phyloP scores from a whole-genome alignment of 2,329 filamentous ascomycete species.

The Curvularia eragrostidis region DNA sequence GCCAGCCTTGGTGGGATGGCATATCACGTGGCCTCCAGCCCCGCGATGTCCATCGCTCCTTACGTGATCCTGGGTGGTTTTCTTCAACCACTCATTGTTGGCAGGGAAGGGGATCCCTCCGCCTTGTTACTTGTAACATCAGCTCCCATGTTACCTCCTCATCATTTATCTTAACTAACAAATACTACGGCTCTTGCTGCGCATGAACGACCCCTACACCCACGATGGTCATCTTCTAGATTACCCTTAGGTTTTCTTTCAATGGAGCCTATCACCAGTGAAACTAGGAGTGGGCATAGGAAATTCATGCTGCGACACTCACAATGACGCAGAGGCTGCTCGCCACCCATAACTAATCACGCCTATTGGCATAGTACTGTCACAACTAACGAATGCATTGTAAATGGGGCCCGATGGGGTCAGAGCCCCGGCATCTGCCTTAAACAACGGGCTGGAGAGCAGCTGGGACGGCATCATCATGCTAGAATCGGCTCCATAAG shows the following conservation, averaged over 20 bases:
- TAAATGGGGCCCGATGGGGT: neutral
- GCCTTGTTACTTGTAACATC: too few species aligned
- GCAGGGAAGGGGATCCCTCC: too few species aligned
- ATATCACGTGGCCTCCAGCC: neutral
- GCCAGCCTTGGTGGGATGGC: neutral
- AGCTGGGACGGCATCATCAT: neutral
- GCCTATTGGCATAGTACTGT: neutral
- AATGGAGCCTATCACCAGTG: neutral
- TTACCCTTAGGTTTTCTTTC: neutral
- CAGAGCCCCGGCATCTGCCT: neutral
- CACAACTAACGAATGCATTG: neutral
- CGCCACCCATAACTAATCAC: neutral
- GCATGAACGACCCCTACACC: too few species aligned
- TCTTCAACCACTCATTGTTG: too few species aligned
- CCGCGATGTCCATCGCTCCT: neutral
- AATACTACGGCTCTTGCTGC: too few species aligned
- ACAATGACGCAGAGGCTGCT: constrained; percentile 1
- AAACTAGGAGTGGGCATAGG: neutral
- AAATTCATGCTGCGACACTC: neutral
- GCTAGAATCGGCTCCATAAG: too few species aligned
- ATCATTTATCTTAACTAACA: too few species aligned
- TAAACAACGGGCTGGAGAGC: neutral
- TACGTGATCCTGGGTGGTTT: neutral
- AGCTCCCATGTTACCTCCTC: too few species aligned
- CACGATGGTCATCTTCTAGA: too few species aligned